Conservation (phyloP, 768 basidiomycete species). For the Lactarius evosmus region DNA sequence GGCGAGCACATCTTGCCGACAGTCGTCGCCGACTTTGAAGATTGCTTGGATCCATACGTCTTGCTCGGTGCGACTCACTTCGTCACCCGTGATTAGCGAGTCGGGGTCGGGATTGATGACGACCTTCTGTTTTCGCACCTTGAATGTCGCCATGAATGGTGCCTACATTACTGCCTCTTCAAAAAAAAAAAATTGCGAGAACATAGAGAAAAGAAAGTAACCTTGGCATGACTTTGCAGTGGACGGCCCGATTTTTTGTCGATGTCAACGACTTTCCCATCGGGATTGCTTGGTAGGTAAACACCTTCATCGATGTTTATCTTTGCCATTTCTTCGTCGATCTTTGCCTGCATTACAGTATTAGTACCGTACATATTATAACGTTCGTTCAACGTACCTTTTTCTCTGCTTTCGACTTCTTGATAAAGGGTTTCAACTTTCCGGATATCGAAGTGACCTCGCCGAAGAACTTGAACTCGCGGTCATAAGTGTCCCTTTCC, state of each 20-base stretch:
- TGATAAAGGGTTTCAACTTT: slow-evolving; percentile 94
- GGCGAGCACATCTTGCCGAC: slow-evolving; percentile 96
- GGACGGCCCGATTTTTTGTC: slow-evolving; percentile 96
- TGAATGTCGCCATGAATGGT: slow-evolving; percentile 99
- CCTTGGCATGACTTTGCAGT: slow-evolving; percentile 97
- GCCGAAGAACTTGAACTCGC: slow-evolving; percentile 93
- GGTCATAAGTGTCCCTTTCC: slow-evolving; percentile 84
- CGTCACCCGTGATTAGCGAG: slow-evolving; percentile 61
- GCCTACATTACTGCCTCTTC: slow-evolving; percentile 52
- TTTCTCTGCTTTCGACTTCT: slow-evolving; percentile 92
- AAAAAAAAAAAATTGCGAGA: neutral
- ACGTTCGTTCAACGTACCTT: slow-evolving; percentile 52
- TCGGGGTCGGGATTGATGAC: slow-evolving; percentile 70
- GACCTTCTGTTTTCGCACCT: slow-evolving; percentile 83
- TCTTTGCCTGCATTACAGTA: slow-evolving; percentile 69
- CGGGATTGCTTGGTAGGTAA: slow-evolving; percentile 95
- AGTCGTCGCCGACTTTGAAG: slow-evolving; percentile 99
- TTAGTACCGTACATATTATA: slow-evolving; percentile 5
- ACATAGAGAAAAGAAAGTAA: slow-evolving; percentile 34
- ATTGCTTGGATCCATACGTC: slow-evolving; percentile 97
- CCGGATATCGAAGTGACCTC: slow-evolving; percentile 98
- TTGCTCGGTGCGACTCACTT: slow-evolving; percentile 46
- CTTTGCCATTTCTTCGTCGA: slow-evolving; percentile 99
- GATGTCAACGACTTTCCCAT: slow-evolving; percentile 94
- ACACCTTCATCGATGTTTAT: slow-evolving; percentile 92